A percentile compares a stretch with the other conserved stretches of the same genome.
phyloP scores from a whole-genome alignment of 179 eudicot species.

The Sideroxylon spinosum region DNA sequence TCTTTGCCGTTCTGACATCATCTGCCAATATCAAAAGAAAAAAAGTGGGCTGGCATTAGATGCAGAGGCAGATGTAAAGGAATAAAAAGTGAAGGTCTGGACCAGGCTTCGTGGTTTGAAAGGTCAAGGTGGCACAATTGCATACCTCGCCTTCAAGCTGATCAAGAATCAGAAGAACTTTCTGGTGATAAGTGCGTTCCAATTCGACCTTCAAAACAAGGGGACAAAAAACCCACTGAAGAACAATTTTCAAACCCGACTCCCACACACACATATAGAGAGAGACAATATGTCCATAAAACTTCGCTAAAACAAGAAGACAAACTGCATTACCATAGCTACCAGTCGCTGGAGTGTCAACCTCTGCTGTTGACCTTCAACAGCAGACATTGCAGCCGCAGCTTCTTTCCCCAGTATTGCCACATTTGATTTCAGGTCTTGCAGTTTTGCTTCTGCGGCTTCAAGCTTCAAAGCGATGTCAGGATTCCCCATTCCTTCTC shows the following conservation, averaged over 20 bases:
- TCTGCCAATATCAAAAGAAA: constrained; percentile 29
- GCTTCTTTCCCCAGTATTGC: constrained; percentile 66
- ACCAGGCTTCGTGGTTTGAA: not conserved
- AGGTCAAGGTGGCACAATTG: not conserved
- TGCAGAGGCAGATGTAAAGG: not conserved
- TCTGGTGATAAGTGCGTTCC: constrained; percentile 61
- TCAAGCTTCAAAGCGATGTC: constrained; percentile 55
- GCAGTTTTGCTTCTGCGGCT: constrained; percentile 61
- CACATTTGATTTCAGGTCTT: constrained; percentile 62
- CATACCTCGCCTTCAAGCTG: constrained; percentile 82
- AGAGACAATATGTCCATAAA: not conserved
- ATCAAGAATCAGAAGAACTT: constrained; percentile 72
- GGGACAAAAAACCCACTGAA: not conserved
- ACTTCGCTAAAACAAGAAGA: constrained; percentile 6
- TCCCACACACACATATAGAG: not conserved
- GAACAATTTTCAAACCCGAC: not conserved
- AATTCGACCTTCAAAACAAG: constrained; percentile 57
- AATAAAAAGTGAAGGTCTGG: not conserved
- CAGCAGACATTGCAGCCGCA: constrained; percentile 68
- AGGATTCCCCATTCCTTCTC: constrained; percentile 62
- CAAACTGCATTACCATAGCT: constrained; percentile 45
- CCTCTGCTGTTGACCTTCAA: constrained; percentile 69
- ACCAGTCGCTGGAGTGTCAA: constrained; percentile 68
- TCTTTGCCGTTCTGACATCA: constrained; percentile 72
- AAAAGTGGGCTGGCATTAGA: not conserved